Base-by-base conservation (phyloP, 495 filamentous ascomycete species). In the Daldinia loculata region DNA sequence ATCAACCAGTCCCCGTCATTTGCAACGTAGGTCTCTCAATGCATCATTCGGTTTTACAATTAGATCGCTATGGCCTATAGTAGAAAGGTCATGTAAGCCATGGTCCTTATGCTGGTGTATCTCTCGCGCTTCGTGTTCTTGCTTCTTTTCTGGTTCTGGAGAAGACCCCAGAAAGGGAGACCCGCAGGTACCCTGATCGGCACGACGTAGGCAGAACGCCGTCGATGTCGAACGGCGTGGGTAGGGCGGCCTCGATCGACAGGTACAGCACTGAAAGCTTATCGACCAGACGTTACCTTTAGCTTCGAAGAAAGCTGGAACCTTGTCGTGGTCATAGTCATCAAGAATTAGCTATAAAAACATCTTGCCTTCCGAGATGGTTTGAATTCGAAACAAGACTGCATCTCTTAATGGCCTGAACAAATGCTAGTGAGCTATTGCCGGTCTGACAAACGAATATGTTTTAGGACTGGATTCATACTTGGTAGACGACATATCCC, bases 401-500 rank as follows among this genome's bases (percentile, higher is more conserved):
- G 9, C 19, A 48, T 48, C 43, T 24, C 22, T 48, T 22, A 12
- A 6, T 3, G 41, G 2, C 8, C 19, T 12, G 9, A 24, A 2
- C 43, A 9, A 12, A 45, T 17, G 41, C 1, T 5, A 24, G 19
- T 24, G 9, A 48, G 11, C 43, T 48, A 48, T 24, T 48, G 9
- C 19, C 19, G 43, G 43, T 24, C 8, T 24, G 43, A 19, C 12
- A 24, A 48, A 11, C 38, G 6, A 29, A 32, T 26, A 27, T 26
- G 50, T 32, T 43, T 7, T 19, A 26, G 29, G 30, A 66, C 32
- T 52, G 14, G 50, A 22, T 30, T 62, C 29, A 24, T 39, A 6
- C 39, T 27, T 53, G 32, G 12, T 38, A 51, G 36, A 58, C 61
- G 39, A 52, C 56, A 45, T 41, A 41, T 39, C 55, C 56, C 56